Conservation (phyloP, 1,284 basidiomycete species). For the Stygiomarasmius scandens region DNA sequence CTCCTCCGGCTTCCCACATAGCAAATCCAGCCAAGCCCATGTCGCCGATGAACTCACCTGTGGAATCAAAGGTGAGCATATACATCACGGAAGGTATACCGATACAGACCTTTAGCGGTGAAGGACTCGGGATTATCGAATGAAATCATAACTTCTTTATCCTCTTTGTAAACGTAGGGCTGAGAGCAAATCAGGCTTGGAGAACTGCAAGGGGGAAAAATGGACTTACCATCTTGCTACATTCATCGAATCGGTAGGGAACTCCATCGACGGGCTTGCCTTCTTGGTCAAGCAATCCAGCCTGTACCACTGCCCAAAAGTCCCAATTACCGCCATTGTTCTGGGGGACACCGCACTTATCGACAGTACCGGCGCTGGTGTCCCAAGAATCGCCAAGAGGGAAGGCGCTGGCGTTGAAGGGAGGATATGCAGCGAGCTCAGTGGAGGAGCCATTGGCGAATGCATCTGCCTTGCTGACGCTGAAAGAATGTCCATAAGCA, state of each 20-base stretch:
- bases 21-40: slow-evolving; percentile 53
- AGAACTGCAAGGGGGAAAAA: slow-evolving; percentile 1
- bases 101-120: slow-evolving; percentile 32
- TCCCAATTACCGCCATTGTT: slow-evolving; percentile 24
- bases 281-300: slow-evolving; percentile 44
- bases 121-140: slow-evolving; percentile 58
- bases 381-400: slow-evolving; percentile 61
- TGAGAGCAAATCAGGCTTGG: slow-evolving; percentile 22
- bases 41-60: slow-evolving; percentile 54
- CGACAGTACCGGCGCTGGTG: slow-evolving; percentile 33
- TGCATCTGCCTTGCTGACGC: slow-evolving; percentile 38
- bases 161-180: slow-evolving; percentile 59
- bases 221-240: slow-evolving; percentile 54
- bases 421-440: slow-evolving; percentile 46
- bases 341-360: slow-evolving; percentile 13
- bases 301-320: slow-evolving; percentile 51
- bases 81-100: slow-evolving; percentile 13
- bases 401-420: slow-evolving; percentile 48
- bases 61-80: slow-evolving; percentile 44
- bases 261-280: slow-evolving; percentile 46
- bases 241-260: slow-evolving; percentile 49
- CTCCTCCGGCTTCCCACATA: slow-evolving; percentile 62
- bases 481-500: slow-evolving; percentile 72
- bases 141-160: slow-evolving; percentile 49
- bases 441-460: slow-evolving; percentile 29